phyloP scores from a whole-genome alignment of 805 yeast genomes.

The Metschnikowia hibisci region DNA sequence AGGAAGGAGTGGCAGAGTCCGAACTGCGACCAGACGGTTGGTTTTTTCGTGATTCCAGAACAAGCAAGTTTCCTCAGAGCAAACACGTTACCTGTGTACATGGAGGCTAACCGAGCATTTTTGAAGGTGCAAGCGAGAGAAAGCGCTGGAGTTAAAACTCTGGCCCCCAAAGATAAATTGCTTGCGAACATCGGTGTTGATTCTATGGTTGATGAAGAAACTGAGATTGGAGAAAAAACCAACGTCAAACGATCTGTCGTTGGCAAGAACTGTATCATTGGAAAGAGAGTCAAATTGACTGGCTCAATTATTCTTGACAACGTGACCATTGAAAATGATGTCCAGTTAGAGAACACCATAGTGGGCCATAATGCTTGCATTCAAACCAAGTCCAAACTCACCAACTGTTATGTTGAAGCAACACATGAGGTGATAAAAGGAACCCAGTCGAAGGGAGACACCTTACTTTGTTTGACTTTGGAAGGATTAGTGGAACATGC shows the following conservation, averaged over 20 bases:
- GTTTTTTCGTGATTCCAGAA: slow-evolving; percentile 66
- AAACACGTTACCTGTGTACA: slow-evolving; percentile 73
- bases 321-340: slow-evolving; percentile 75
- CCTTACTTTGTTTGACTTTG: slow-evolving; percentile 42
- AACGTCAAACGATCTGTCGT: slow-evolving; percentile 83
- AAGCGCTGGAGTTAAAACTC: slow-evolving; percentile 23
- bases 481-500: slow-evolving; percentile 38
- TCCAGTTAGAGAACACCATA: slow-evolving; percentile 78
- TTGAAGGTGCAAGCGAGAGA: slow-evolving; percentile 60
- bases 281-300: slow-evolving; percentile 80
- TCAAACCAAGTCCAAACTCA: slow-evolving; percentile 59
- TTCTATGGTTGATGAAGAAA: slow-evolving; percentile 66
- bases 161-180: slow-evolving; percentile 43
- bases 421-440: slow-evolving; percentile 62
- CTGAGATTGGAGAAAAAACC: slow-evolving; percentile 75
- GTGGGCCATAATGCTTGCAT: slow-evolving; percentile 69
- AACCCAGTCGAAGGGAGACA: slow-evolving; percentile 54
- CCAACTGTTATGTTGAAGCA: slow-evolving; percentile 84
- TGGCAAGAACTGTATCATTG: slow-evolving; percentile 71
- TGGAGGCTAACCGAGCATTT: slow-evolving; percentile 83
- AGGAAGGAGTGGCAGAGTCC: slow-evolving; percentile 90
- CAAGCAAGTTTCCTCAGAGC: slow-evolving; percentile 70
- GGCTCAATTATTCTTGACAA: slow-evolving; percentile 78
- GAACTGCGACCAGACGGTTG: slow-evolving; percentile 52
- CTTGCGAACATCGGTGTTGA: slow-evolving; percentile 85